Evolutionary conservation across 441 rosid genomes (phyloP), one percentile per base, ranked within the genome.

Genomic region (Eutrema salsugineum): DNA sequence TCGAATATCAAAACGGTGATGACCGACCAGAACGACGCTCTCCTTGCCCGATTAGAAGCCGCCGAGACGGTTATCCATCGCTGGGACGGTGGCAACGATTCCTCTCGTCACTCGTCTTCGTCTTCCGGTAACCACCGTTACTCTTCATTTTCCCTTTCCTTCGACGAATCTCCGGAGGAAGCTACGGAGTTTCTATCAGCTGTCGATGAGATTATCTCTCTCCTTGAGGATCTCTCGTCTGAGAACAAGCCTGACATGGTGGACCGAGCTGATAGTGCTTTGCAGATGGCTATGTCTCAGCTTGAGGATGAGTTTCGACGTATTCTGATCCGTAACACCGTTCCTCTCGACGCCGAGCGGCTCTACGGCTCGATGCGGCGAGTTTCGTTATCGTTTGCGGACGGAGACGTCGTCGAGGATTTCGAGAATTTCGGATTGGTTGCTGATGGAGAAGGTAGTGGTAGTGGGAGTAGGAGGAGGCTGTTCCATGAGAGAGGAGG

Each of bases 301-400:
- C 78, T 95, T 30, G 98, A 93, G 77, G 98, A 95, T 15, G 99
- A 95, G 79, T 91, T 95, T 49, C 83, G 96, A n/a, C 90, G 84
- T 33, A 79, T 88, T 2, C 51, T 96, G 86, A 85, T 87, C 43
- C 83, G 96, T 19, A 91, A 81, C 72, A 88, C 94, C 19, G 87
- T 91, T 20, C 97, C 97, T 15, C 85, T 96, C 0, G 98, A 91
- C 36, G 84, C 91, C 0, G 88, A 93, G 32, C 61, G 88, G 12
- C 82, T 96, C 62, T 79, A 86, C 36, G 93, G 98, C 62, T 96
- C 98, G 24, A 91, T 96, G 75, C 84, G 93, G 56, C 86, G 94
- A 73, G 87, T 81, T 40, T 81, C 95, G 1, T 73, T 88, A 2
- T 89, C 96, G 0, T 85, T 87, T 38, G 78, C 81, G 0, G 97